Conservation (phyloP, 306 rosid genomes). For the Cicer chorassanicum region DNA sequence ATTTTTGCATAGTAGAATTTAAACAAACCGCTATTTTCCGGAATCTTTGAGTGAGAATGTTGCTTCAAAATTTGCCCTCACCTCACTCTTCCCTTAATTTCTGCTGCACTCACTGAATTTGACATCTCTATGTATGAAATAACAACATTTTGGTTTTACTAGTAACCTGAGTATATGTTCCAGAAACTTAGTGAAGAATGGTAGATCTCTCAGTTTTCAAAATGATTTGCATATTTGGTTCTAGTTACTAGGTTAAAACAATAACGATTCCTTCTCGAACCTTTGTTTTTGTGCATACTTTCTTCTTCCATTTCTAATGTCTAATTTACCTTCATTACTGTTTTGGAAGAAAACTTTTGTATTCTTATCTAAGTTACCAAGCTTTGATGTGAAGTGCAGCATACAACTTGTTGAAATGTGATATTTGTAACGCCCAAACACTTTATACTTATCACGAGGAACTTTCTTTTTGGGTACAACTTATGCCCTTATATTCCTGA, state of each 20-base stretch:
- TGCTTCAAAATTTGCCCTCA: neutral
- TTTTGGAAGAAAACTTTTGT: neutral
- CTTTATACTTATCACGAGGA: neutral
- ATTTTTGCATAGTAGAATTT: too few relatives aligned
- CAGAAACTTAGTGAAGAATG: neutral
- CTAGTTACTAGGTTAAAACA: neutral
- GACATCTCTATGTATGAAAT: neutral
- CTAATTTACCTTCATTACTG: slow-evolving; percentile 22
- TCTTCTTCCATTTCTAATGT: slow-evolving; percentile 13
- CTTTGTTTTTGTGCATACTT: slow-evolving; percentile 14
- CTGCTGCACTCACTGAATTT: slow-evolving; percentile 4
- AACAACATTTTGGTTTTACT: neutral
- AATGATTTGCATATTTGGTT: slow-evolving; percentile 35
- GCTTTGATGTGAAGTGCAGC: slow-evolving; percentile 10
- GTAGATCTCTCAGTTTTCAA: slow-evolving; percentile 15
- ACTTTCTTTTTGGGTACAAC: neutral
- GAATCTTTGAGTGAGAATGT: too few relatives aligned
- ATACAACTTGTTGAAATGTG: slow-evolving; percentile 8
- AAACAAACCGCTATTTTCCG: too few relatives aligned
- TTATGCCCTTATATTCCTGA: neutral
- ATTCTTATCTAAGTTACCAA: neutral
- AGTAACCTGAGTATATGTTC: neutral
- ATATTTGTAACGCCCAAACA: neutral
- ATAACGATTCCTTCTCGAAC: neutral
- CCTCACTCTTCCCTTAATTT: slow-evolving; percentile 1